These are phyloP conservation scores for Beauveria varroae DNA, from an alignment of 2,329 filamentous ascomycete genomes.

Conservation along the genomic window DNA sequence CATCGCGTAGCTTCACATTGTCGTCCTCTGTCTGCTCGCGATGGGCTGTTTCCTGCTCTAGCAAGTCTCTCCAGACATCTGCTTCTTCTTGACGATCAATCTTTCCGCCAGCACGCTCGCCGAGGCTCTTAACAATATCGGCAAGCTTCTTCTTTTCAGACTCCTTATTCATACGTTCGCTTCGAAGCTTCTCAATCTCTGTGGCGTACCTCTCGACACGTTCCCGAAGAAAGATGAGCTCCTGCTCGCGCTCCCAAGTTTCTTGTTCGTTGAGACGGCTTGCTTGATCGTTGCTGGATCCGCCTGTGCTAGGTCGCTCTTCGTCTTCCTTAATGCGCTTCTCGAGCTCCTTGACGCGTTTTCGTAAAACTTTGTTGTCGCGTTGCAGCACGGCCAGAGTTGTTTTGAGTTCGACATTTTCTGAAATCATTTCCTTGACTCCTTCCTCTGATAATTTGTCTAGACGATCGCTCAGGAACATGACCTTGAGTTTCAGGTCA, in stretches of 20 bases:
- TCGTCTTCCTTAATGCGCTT: slow-evolving; percentile 65
- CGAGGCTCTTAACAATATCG: slow-evolving; percentile 60
- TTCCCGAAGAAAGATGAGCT: slow-evolving; percentile 77
- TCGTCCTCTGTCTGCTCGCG: slow-evolving; percentile 89
- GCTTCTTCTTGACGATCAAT: slow-evolving; percentile 53
- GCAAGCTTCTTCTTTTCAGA: slow-evolving; percentile 80
- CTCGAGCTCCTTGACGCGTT: slow-evolving; percentile 79
- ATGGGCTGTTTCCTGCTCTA: slow-evolving; percentile 83
- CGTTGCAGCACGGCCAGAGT: slow-evolving; percentile 82
- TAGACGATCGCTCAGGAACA: slow-evolving; percentile 89
- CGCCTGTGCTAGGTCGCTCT: slow-evolving; percentile 53
- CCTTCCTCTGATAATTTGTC: slow-evolving; percentile 93
- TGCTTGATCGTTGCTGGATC: slow-evolving; percentile 52
- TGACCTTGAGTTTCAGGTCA: slow-evolving; percentile 92
- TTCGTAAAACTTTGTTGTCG: slow-evolving; percentile 77
- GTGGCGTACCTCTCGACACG: slow-evolving; percentile 76
- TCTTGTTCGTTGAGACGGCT: slow-evolving; percentile 51
- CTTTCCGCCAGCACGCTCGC: slow-evolving; percentile 40
- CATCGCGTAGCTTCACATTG: slow-evolving; percentile 73
- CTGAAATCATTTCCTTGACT: slow-evolving; percentile 95
- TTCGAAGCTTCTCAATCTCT: slow-evolving; percentile 73
- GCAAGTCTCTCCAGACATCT: slow-evolving; percentile 90
- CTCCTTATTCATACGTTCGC: slow-evolving; percentile 71
- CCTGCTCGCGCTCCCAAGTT: slow-evolving; percentile 68
- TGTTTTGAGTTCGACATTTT: slow-evolving; percentile 93